Conservation (phyloP, 2,329 filamentous ascomycete genomes). For the Apiospora malaysiana region DNA sequence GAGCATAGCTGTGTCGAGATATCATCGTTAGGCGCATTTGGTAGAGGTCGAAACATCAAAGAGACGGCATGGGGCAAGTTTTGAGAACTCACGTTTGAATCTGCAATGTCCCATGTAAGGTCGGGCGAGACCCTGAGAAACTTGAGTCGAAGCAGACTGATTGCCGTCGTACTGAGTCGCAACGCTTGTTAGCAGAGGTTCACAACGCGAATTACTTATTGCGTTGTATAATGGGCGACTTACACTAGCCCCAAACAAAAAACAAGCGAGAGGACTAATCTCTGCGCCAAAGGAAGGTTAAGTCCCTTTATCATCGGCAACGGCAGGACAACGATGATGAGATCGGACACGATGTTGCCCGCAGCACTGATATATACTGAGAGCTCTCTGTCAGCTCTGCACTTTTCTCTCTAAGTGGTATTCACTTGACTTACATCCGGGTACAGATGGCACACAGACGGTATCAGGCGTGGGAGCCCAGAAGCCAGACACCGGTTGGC, state of each 20-base stretch:
- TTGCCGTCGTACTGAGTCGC: conserved; percentile 40
- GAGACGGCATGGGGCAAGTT: background rate
- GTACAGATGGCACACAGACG: conserved; percentile 41
- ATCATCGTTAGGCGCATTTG: background rate
- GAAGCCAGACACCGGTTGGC: conserved; percentile 42
- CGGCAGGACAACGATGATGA: conserved; percentile 44
- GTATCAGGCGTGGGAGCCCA: conserved; percentile 39
- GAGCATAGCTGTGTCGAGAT: conserved; percentile 14
- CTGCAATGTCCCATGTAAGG: conserved; percentile 45
- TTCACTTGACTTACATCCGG: conserved; percentile 38
- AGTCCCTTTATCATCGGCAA: conserved; percentile 42
- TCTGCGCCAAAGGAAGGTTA: conserved; percentile 42
- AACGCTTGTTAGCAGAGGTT: background rate
- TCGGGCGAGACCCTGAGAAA: conserved; percentile 43
- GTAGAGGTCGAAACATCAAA: background rate
- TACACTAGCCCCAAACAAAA: conserved; percentile 48
- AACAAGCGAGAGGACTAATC: conserved; percentile 42
- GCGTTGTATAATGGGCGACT: conserved; percentile 26
- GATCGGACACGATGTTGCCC: conserved; percentile 46
- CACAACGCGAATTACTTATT: background rate
- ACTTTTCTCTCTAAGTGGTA: too few relatives aligned
- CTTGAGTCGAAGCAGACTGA: conserved; percentile 46
- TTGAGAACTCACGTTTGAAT: conserved; percentile 20
- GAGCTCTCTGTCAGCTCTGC: background rate
- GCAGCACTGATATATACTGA: conserved; percentile 39